Base-by-base conservation (phyloP, 352 stramenopile genomes). In the Globisporangium emineosum region DNA sequence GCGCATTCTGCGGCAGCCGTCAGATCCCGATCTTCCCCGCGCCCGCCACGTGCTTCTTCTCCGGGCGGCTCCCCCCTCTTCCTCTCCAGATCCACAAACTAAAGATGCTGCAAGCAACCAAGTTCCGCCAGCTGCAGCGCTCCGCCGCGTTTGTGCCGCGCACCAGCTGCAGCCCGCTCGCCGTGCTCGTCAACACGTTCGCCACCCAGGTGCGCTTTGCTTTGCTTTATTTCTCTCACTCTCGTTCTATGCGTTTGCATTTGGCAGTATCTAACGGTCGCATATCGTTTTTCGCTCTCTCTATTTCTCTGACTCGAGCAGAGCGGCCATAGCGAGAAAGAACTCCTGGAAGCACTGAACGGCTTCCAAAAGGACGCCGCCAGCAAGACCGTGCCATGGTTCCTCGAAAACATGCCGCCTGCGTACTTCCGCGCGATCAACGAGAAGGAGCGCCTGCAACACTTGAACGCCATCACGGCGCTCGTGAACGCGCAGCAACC, bases 351-450 rank as follows among this genome's bases (percentile, higher is more conserved):
- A 40, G 73, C 76, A 23, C 73, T 93, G 43, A 78, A 89, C 66
- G 75, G 77, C 60, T 87, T 89, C 76, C 83, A 93, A 69, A 85
- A 88, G 70, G 70, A 78, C 13, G 73, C 81, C 1, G 83, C 83
- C 7, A 59, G 64, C 68, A 90, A 91, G 74, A 91, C 83, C 32
- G 83, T 93, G 37, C 81, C 81, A 70, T 96, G 89, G 89, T 96
- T 96, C 68, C 65, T 97, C 50, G 73, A 89, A 52, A 94, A 94
- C 81, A 97, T 97, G 89, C 89, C 89, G 25, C 79, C 82, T 19
- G 72, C 89, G n/a, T 97, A 97, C 78, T 97, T 96, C 70, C 82
- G 89, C 62, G 86, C 90, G 54, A 93, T 93, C 56, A 69, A 76
- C 58, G 83, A 97, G 70, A 79, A 89, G 66, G 82, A 93, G 64